Evolutionary conservation across 345 rosid species (phyloP).

Genomic region (Salix viminalis): DNA sequence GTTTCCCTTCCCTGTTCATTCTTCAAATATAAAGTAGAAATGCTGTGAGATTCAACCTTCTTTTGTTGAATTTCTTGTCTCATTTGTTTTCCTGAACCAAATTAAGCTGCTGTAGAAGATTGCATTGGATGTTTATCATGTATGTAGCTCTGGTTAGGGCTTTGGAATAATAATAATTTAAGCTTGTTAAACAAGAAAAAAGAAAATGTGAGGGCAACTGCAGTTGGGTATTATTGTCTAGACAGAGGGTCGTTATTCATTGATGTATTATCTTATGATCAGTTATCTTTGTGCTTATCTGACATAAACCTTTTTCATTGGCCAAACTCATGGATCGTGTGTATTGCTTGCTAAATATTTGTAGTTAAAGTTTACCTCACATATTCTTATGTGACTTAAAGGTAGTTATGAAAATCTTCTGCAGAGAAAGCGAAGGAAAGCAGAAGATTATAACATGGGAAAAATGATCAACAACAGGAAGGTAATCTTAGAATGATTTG

Average conservation of each 20-base stretch:
- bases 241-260: background rate
- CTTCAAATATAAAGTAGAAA: background rate
- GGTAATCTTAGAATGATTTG: constrained; percentile 37
- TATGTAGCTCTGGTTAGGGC: background rate
- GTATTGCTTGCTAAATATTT: background rate
- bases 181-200: background rate
- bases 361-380: background rate
- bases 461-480: constrained; percentile 56
- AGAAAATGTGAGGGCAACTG: background rate
- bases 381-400: background rate
- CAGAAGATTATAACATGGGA: constrained; percentile 56
- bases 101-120: background rate
- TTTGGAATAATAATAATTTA: background rate
- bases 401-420: constrained; percentile 18
- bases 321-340: background rate
- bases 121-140: background rate
- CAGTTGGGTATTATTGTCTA: background rate
- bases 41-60: background rate
- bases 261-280: background rate
- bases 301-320: background rate
- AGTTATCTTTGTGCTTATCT: background rate
- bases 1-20: background rate
- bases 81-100: background rate
- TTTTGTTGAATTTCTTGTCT: background rate
- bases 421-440: constrained; percentile 88